These are phyloP conservation scores for Lachnellula arida DNA, from an alignment of 2,329 filamentous ascomycete genomes.

Conservation along the genomic window DNA sequence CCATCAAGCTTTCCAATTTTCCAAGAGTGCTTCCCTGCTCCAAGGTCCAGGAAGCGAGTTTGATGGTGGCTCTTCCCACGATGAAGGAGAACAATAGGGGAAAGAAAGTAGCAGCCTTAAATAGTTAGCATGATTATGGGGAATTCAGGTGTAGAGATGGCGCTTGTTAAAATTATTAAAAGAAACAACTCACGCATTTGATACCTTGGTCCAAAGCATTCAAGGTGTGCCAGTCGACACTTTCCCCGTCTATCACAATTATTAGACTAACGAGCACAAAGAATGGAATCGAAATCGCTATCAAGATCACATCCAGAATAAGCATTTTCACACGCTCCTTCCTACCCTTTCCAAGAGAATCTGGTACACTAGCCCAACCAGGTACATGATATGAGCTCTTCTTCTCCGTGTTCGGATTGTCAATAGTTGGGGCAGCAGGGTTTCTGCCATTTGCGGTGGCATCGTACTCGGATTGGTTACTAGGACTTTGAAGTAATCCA, in stretches of 20 bases:
- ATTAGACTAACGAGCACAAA: slow-evolving; percentile 1
- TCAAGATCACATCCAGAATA: background rate
- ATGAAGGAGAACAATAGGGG: slow-evolving; percentile 10
- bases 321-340: background rate
- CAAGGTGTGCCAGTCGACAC: background rate
- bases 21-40: slow-evolving; percentile 12
- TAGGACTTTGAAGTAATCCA: background rate
- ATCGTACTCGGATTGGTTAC: background rate
- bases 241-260: slow-evolving; percentile 1
- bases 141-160: background rate
- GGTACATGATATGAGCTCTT: background rate
- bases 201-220: background rate
- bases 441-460: background rate
- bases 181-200: slow-evolving; percentile 3
- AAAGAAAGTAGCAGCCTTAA: slow-evolving; percentile 8
- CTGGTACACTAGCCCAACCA: slow-evolving; percentile 3
- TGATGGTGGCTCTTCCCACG: slow-evolving; percentile 8
- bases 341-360: slow-evolving; percentile 2
- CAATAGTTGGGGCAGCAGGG: background rate
- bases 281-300: slow-evolving; percentile 1
- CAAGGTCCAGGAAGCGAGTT: slow-evolving; percentile 9
- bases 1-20: slow-evolving; percentile 9
- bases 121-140: background rate
- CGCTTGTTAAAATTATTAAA: background rate
- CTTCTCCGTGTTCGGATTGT: slow-evolving; percentile 1